phyloP scores from a whole-genome alignment of 2,329 filamentous ascomycete species.

The Leptographium radiaticola region DNA sequence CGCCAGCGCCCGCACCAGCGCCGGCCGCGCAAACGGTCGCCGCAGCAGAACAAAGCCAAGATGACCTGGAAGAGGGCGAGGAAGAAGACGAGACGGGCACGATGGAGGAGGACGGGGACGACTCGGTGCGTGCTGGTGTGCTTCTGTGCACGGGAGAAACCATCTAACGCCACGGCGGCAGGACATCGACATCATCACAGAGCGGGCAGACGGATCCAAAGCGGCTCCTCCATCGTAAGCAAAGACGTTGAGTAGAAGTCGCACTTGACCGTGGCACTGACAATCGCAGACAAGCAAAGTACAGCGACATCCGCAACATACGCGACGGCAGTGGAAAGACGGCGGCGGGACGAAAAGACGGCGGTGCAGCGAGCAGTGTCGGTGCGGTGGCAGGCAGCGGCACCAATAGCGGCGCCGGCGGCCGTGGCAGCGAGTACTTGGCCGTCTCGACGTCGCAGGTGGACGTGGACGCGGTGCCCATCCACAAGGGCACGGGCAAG shows the following conservation, averaged over 20 bases:
- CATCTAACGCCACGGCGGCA: constrained; percentile 15
- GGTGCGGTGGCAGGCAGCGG: background rate
- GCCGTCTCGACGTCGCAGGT: constrained; percentile 69
- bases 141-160: background rate
- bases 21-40: constrained; percentile 8
- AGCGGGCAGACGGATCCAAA: constrained; percentile 51
- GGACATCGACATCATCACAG: constrained; percentile 58
- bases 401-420: background rate
- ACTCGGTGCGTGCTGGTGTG: constrained; percentile 27
- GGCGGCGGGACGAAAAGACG: constrained; percentile 28
- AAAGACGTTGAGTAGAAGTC: no score
- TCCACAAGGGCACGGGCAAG: constrained; percentile 68
- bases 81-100: constrained; percentile 49
- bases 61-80: constrained; percentile 50
- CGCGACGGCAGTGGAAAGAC: constrained; percentile 15
- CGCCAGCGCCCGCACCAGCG: constrained; percentile 2
- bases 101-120: constrained; percentile 49
- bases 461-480: constrained; percentile 70
- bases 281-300: constrained; percentile 41
- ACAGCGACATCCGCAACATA: constrained; percentile 54
- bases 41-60: constrained; percentile 23
- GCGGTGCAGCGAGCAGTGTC: constrained; percentile 11
- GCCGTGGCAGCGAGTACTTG: constrained; percentile 18
- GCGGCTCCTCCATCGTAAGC: constrained; percentile 46
- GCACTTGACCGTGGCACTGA: background rate